Conservation (phyloP, 1,139 yeast genomes). For the Geotrichum australiense region DNA sequence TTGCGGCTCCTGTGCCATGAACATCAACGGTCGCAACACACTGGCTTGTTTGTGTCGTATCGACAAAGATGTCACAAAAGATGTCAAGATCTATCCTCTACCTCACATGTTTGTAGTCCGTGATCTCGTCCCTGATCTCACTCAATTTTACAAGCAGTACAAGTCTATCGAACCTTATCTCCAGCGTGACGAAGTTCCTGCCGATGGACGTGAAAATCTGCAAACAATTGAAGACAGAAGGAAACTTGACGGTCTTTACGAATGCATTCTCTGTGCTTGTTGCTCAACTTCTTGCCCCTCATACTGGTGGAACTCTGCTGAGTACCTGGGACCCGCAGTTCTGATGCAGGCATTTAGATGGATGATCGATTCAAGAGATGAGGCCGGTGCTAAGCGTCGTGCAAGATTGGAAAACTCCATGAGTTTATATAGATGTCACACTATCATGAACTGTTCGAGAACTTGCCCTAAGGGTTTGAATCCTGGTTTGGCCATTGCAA, state of each 20-base stretch:
- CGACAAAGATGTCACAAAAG: conserved; percentile 68
- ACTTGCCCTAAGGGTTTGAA: conserved; percentile 99
- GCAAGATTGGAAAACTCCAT: conserved; percentile 92
- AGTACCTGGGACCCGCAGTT: conserved; percentile 97
- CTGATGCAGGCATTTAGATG: conserved; percentile 99
- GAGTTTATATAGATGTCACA: conserved; percentile 98
- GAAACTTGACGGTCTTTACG: conserved; percentile 94
- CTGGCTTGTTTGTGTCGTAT: conserved; percentile 94
- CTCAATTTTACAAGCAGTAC: conserved; percentile 96
- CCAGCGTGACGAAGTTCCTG: conserved; percentile 75
- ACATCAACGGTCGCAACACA: conserved; percentile 95
- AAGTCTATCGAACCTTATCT: conserved; percentile 95
- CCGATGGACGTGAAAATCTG: conserved; percentile 87
- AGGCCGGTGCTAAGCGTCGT: conserved; percentile 74
- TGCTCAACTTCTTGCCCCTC: conserved; percentile 99
- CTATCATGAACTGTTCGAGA: conserved; percentile 95
- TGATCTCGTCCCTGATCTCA: conserved; percentile 95
- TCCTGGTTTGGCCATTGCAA: conserved; percentile 97
- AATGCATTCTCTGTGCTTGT: conserved; percentile 97
- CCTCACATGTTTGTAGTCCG: conserved; percentile 98
- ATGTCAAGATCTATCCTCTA: conserved; percentile 85
- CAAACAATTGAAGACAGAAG: conserved; percentile 92
- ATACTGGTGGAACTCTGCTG: conserved; percentile 99
- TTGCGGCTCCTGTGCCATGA: conserved; percentile 99
- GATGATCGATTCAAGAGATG: conserved; percentile 96